Base-by-base conservation (phyloP, 345 rosid genomes). In the Moricandia moricandioides region DNA sequence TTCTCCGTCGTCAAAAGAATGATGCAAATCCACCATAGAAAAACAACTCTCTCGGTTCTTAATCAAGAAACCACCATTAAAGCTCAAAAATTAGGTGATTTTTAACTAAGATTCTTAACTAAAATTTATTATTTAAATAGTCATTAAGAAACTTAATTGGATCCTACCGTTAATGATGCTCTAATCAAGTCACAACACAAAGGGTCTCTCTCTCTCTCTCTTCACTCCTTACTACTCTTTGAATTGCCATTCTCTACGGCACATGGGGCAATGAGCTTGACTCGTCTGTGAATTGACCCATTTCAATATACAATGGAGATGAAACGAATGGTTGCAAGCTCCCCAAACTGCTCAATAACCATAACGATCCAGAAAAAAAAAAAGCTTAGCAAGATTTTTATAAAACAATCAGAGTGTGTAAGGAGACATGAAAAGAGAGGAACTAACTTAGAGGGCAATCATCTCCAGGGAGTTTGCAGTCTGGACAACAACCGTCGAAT, bases 391-490 rank as follows among this genome's bases (percentile, higher is more conserved):
- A 26, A 59, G 21, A 16, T 14, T n/a, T 30, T 14, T 39, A 16
- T 60, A 24, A 60, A 60, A 33, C 65, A n/a, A 29, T 9, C 47
- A 62, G 24, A n/a, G 18, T 33, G 45, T 31, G 65, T 60, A 60
- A 40, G 31, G 70, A 61, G 68, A 10, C n/a, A 43, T 24, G 63
- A 43, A 64, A 62, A 1, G 5, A 8, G 6, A 66, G 59, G 60
- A 6, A 60, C 89, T 85, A 83, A 89, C 98, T 89, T 29, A 92
- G 80, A 16, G 97, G 99, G 79, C 97, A 92, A 78, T 92, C 97
- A 80, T 92, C 99, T n/a, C 99, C 99, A 11, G 97, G 96, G 65
- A 86, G 93, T 83, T 92, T 90, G 81, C 97, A 95, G 77, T 95
- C 97, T 54, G 97, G 91, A 75, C 97, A 95, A 56, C 97, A 95